A percentile compares a stretch with the other conserved stretches of the same genome.
Evolutionary conservation across 805 yeast genomes (phyloP).

Genomic region (Pichia nanzhaoensis): DNA sequence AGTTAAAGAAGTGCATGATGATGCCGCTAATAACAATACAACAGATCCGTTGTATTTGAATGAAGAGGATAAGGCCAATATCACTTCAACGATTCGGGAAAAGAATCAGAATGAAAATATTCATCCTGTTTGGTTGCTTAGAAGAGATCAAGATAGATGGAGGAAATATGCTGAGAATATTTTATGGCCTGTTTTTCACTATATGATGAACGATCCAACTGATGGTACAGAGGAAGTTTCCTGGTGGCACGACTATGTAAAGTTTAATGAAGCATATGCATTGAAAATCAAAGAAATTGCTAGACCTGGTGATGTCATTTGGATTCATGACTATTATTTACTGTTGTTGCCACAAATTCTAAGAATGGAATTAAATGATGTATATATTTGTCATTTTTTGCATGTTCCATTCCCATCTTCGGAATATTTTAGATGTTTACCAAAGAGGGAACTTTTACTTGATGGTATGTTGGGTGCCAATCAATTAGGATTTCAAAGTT

Average conservation of each 20-base stretch:
- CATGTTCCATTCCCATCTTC: constrained; percentile 95
- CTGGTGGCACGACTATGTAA: constrained; percentile 84
- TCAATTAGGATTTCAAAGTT: constrained; percentile 78
- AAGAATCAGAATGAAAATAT: constrained; percentile 45
- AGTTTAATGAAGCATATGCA: constrained; percentile 85
- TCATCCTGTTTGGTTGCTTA: constrained; percentile 85
- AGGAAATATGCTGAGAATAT: constrained; percentile 83
- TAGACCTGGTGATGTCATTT: constrained; percentile 81
- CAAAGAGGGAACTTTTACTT: constrained; percentile 73
- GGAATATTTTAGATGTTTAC: constrained; percentile 85
- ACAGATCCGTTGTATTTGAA: constrained; percentile 54
- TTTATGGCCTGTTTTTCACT: constrained; percentile 93
- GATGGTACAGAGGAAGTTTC: constrained; percentile 63
- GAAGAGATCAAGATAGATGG: constrained; percentile 79
- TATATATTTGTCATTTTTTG: constrained; percentile 68
- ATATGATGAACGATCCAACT: constrained; percentile 71
- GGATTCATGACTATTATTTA: constrained; percentile 89
- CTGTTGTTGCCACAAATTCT: constrained; percentile 76
- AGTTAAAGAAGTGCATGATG: constrained; percentile 26
- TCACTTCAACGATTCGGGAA: constrained; percentile 41
- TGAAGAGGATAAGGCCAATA: constrained; percentile 44
- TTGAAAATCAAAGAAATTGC: constrained; percentile 67
- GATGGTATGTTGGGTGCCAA: constrained; percentile 92
- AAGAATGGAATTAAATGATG: constrained; percentile 68
- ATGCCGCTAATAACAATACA: too few species aligned